A percentile compares a stretch with the other conserved stretches of the same genome.
Conservation (phyloP, 2,329 filamentous ascomycete species). For the Lachnellula subtilissima region DNA sequence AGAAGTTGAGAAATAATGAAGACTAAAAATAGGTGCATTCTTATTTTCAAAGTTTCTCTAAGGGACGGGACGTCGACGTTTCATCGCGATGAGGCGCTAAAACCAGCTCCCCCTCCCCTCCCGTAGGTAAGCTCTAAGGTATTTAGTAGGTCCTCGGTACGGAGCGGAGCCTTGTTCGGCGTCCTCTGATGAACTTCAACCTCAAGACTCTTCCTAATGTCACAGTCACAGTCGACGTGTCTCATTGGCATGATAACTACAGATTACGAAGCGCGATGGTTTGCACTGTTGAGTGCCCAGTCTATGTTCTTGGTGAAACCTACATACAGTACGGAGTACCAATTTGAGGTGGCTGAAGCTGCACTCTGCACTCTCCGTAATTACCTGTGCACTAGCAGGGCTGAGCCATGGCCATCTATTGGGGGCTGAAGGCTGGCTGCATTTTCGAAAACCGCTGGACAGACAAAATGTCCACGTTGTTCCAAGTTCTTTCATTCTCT, state of each 20-base stretch:
- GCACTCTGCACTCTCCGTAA: neutral
- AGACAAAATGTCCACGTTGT: neutral
- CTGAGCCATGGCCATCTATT: neutral
- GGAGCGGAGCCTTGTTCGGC: neutral
- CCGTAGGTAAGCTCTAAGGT: neutral
- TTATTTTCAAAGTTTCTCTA: no score
- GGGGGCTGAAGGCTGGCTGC: constrained; percentile 1
- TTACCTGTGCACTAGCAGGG: neutral
- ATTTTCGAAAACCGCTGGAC: neutral
- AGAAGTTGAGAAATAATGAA: no score
- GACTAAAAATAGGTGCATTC: no score
- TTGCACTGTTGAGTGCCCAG: neutral
- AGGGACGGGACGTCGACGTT: no score
- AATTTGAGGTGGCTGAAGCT: neutral
- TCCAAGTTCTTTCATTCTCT: neutral
- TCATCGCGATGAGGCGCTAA: neutral
- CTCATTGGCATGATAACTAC: neutral
- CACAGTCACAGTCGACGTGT: neutral
- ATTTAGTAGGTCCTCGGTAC: no score
- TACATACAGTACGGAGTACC: neutral
- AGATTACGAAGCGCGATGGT: neutral
- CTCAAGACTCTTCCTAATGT: no score
- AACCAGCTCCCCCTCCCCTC: neutral
- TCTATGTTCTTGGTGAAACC: neutral
- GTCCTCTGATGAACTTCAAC: neutral